Conservation (phyloP, 768 basidiomycete genomes). For the Mrakia blollopis region DNA sequence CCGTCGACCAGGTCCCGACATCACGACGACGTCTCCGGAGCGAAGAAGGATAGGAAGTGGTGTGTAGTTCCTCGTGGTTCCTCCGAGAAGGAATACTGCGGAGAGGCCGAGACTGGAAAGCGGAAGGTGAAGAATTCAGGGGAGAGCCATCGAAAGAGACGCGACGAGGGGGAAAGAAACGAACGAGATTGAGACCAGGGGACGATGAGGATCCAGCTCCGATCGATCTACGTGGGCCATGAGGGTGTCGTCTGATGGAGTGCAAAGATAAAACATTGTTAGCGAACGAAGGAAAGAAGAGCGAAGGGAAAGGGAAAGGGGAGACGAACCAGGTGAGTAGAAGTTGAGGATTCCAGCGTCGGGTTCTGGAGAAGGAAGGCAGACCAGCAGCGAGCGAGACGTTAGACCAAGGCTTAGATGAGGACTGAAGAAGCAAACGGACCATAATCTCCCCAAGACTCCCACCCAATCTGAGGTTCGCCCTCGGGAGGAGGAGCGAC, state of each 20-base stretch:
- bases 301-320: neutral
- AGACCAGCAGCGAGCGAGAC: neutral
- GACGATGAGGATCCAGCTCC: slow-evolving; percentile 85
- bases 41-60: slow-evolving; percentile 80
- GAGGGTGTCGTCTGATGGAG: slow-evolving; percentile 62
- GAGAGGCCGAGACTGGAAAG: slow-evolving; percentile 72
- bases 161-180: slow-evolving; percentile 38
- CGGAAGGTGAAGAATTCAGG: neutral
- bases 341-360: slow-evolving; percentile 97
- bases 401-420: neutral
- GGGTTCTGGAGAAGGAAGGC: slow-evolving; percentile 59
- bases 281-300: neutral
- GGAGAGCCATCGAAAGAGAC: neutral
- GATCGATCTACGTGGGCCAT: slow-evolving; percentile 98
- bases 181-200: slow-evolving; percentile 89
- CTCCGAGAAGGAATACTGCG: slow-evolving; percentile 84
- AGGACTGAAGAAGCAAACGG: slow-evolving; percentile 21
- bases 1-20: slow-evolving; percentile 82
- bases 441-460: slow-evolving; percentile 77
- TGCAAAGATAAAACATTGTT: neutral
- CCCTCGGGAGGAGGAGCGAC: slow-evolving; percentile 35
- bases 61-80: slow-evolving; percentile 65
- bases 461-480: slow-evolving; percentile 53
- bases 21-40: slow-evolving; percentile 85
- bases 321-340: slow-evolving; percentile 61